Evolutionary conservation across 2,329 filamentous ascomycete species (phyloP).

Genomic region (Monilinia fructicola): DNA sequence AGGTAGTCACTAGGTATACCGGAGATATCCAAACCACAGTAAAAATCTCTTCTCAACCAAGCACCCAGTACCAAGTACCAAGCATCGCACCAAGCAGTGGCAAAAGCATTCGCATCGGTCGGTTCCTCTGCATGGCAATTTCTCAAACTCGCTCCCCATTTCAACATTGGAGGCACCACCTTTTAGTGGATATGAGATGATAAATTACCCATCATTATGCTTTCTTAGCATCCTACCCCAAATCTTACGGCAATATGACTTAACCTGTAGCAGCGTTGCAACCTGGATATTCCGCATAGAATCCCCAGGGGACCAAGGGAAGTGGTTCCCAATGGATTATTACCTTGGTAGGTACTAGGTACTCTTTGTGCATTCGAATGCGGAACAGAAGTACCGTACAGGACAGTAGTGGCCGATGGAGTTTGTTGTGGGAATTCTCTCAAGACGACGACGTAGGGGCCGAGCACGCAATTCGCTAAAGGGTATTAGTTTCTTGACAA

Average conservation of each 20-base stretch:
- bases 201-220: constrained; percentile 6
- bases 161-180: background rate
- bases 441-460: constrained; percentile 5
- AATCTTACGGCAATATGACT: background rate
- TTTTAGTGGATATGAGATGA: constrained; percentile 5
- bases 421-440: background rate
- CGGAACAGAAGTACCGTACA: background rate
- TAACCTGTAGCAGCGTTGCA: background rate
- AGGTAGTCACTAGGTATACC: no score
- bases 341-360: no score
- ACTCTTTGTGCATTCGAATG: background rate
- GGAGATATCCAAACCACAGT: no score
- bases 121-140: background rate
- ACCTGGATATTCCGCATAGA: background rate
- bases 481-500: background rate
- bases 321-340: background rate
- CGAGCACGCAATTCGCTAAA: constrained; percentile 20
- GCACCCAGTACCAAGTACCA: no score
- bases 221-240: constrained; percentile 1
- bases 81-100: no score
- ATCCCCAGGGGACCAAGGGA: background rate
- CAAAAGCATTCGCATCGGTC: no score
- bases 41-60: background rate
- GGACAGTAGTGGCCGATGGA: no score
- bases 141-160: background rate